These are phyloP conservation scores for Wickerhamiella azymoides DNA, from an alignment of 805 yeast genomes.

Conservation along the genomic window DNA sequence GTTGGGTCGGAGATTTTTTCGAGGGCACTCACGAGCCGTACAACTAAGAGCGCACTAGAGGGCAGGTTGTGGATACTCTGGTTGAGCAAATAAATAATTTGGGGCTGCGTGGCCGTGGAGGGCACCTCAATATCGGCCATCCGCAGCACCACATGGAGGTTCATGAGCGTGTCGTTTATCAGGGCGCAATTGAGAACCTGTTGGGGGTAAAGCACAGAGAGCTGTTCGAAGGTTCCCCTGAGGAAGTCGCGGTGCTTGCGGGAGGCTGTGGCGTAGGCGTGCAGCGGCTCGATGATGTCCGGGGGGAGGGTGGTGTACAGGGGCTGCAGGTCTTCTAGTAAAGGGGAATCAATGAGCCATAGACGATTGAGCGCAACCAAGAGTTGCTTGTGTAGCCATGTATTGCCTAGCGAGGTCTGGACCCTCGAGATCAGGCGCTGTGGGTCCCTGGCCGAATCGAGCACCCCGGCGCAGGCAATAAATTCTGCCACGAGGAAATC, in stretches of 20 bases:
- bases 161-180: background rate
- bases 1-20: background rate
- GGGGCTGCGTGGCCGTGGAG: background rate
- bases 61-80: background rate
- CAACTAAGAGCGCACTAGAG: background rate
- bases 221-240: background rate
- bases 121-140: background rate
- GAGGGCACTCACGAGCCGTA: background rate
- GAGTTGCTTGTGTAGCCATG: background rate
- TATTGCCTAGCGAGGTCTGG: background rate
- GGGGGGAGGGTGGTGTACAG: background rate
- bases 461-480: background rate
- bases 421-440: background rate
- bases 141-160: background rate
- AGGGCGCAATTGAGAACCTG: background rate
- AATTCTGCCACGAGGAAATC: slow-evolving; percentile 12
- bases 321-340: background rate
- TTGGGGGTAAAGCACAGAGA: background rate
- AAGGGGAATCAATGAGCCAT: background rate
- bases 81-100: background rate
- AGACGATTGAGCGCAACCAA: background rate
- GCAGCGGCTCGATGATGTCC: background rate
- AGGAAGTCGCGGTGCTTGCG: background rate
- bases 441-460: background rate
- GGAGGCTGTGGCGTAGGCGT: background rate